phyloP scores from a whole-genome alignment of 2,329 filamentous ascomycete species.

The Stylonectria norvegica region DNA sequence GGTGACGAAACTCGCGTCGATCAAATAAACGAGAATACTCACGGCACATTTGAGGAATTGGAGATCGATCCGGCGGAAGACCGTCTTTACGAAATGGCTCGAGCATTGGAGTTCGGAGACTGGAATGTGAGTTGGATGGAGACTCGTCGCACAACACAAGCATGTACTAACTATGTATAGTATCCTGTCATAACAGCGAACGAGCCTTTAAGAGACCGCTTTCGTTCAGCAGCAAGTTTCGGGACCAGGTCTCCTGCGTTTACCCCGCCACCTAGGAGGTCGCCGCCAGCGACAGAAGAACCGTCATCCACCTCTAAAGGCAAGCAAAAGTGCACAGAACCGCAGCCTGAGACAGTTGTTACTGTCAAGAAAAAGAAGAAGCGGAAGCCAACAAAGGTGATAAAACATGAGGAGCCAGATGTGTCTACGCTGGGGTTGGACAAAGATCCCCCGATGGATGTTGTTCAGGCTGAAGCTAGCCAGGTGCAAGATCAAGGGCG shows the following conservation, averaged over 20 bases:
- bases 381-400: constrained; percentile 35
- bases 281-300: constrained; percentile 13
- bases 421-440: constrained; percentile 24
- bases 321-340: constrained; percentile 21
- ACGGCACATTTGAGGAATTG: constrained; percentile 49
- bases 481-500: constrained; percentile 5
- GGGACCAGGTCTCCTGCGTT: constrained; percentile 27
- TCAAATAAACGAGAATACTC: constrained; percentile 35
- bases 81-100: constrained; percentile 64
- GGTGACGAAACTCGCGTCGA: constrained; percentile 36
- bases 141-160: neutral
- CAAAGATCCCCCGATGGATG: constrained; percentile 15
- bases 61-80: constrained; percentile 69
- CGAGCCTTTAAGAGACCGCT: constrained; percentile 69
- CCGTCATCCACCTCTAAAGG: constrained; percentile 17
- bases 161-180: constrained; percentile 40
- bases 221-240: constrained; percentile 36
- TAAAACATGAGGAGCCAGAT: constrained; percentile 35
- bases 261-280: constrained; percentile 20
- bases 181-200: constrained; percentile 88
- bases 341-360: constrained; percentile 29
- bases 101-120: constrained; percentile 75
- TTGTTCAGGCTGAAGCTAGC: constrained; percentile 8
- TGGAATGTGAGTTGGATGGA: constrained; percentile 73
- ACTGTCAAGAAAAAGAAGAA: constrained; percentile 39